Percentiles rank a stretch among this genome's conserved stretches.
Conservation (phyloP, 306 rosid species). For the Macrotyloma uniflorum region DNA sequence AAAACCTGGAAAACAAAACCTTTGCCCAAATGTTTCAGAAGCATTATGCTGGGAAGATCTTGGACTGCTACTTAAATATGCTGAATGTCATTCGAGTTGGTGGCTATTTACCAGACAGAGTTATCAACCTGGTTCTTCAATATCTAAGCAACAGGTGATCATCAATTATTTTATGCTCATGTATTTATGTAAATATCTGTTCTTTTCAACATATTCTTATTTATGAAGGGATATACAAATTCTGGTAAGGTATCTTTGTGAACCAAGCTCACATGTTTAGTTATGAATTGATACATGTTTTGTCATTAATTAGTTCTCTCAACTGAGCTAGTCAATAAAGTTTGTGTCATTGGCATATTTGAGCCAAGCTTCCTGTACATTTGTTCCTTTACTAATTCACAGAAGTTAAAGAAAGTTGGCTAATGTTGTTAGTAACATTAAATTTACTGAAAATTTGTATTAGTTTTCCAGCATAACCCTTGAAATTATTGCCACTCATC, state of each 20-base stretch:
- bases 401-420: not conserved
- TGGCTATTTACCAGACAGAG: conserved; percentile 93
- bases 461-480: not conserved
- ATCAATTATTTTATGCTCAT: not conserved
- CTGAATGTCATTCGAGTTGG: conserved; percentile 58
- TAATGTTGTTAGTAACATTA: not conserved
- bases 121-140: conserved; percentile 86
- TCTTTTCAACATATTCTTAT: not conserved
- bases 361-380: not conserved
- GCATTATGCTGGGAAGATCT: conserved; percentile 75
- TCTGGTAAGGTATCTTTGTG: not conserved
- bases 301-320: conserved; percentile 17
- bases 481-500: not conserved
- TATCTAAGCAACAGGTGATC: conserved; percentile 88
- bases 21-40: conserved; percentile 92
- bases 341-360: not conserved
- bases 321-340: not conserved
- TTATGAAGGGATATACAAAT: not conserved
- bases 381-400: not conserved
- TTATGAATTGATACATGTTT: not conserved
- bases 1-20: conserved; percentile 70
- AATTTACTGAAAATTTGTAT: not conserved
- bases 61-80: conserved; percentile 83
- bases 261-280: not conserved
- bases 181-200: not conserved